Percentiles rank a stretch among this genome's conserved stretches.
Evolutionary conservation across 176 grass and related monocot genomes (phyloP).

Genomic region (Juncus inflexus): DNA sequence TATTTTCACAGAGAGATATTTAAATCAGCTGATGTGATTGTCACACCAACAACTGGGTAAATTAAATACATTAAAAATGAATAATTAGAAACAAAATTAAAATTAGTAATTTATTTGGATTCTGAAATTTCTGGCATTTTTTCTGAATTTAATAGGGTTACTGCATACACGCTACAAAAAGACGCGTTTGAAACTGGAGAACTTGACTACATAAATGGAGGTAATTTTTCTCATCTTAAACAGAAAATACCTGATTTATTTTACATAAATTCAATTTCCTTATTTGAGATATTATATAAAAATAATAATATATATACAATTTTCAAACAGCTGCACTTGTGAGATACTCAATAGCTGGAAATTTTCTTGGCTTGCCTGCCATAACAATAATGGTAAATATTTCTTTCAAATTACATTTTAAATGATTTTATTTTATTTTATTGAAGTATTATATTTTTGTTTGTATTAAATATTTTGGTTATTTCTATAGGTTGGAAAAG

Average conservation of each 20-base stretch:
- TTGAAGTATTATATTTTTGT: not conserved
- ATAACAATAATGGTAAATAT: slow-evolving; percentile 58
- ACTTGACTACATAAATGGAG: slow-evolving; percentile 91
- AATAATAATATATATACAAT: not conserved
- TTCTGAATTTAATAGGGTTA: slow-evolving; percentile 41
- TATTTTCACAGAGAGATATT: slow-evolving; percentile 80
- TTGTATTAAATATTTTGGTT: not conserved
- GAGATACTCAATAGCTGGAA: slow-evolving; percentile 81
- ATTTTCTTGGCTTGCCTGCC: slow-evolving; percentile 88
- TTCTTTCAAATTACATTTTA: not conserved
- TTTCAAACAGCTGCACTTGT: slow-evolving; percentile 51
- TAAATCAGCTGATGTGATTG: slow-evolving; percentile 57
- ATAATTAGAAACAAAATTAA: not conserved
- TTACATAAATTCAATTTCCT: not conserved
- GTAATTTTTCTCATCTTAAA: slow-evolving; percentile 28
- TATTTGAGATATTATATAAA: not conserved
- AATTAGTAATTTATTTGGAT: not conserved
- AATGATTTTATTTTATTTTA: not conserved
- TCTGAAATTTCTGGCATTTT: not conserved
- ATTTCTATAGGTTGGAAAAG: slow-evolving; percentile 50
- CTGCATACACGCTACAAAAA: slow-evolving; percentile 49
- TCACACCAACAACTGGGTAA: slow-evolving; percentile 87
- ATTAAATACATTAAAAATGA: slow-evolving; percentile 2
- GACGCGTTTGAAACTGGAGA: slow-evolving; percentile 59
- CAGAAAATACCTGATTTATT: not conserved